Conservation (phyloP, 345 rosid genomes). For the Moringa oleifera region DNA sequence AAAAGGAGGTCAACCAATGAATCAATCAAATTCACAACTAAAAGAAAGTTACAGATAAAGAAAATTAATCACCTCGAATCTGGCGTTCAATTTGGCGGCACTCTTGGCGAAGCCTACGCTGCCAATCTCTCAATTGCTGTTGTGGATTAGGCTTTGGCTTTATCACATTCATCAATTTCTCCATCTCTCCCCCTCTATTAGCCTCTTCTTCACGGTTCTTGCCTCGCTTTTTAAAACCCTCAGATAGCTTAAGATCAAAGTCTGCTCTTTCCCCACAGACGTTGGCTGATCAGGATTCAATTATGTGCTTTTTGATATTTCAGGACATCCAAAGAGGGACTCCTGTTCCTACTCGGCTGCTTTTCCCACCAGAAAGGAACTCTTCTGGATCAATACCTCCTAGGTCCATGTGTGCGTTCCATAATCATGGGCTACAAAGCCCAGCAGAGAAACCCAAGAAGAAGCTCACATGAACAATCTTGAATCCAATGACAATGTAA, state of each 20-base stretch:
- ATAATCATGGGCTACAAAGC: no score
- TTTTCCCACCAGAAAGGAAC: no score
- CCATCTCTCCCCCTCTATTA: slow-evolving; percentile 31
- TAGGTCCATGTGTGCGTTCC: no score
- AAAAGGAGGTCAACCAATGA: no score
- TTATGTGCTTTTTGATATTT: neutral
- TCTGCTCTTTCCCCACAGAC: neutral
- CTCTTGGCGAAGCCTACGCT: slow-evolving; percentile 86
- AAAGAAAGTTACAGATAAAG: neutral
- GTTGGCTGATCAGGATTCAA: neutral
- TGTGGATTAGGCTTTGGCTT: slow-evolving; percentile 85
- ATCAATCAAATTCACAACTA: neutral
- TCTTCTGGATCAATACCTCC: no score
- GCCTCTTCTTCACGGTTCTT: neutral
- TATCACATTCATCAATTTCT: slow-evolving; percentile 73
- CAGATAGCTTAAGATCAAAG: neutral
- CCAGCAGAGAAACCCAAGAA: no score
- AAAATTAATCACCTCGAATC: slow-evolving; percentile 50
- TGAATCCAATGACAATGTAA: no score
- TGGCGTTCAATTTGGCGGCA: slow-evolving; percentile 89
- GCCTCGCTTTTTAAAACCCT: neutral
- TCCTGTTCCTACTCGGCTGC: no score
- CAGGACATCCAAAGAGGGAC: neutral
- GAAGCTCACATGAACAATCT: no score
- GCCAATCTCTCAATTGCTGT: slow-evolving; percentile 83